Evolutionary conservation across 352 stramenopile species (phyloP).

Genomic region (Phytopythium chamaehyphon): DNA sequence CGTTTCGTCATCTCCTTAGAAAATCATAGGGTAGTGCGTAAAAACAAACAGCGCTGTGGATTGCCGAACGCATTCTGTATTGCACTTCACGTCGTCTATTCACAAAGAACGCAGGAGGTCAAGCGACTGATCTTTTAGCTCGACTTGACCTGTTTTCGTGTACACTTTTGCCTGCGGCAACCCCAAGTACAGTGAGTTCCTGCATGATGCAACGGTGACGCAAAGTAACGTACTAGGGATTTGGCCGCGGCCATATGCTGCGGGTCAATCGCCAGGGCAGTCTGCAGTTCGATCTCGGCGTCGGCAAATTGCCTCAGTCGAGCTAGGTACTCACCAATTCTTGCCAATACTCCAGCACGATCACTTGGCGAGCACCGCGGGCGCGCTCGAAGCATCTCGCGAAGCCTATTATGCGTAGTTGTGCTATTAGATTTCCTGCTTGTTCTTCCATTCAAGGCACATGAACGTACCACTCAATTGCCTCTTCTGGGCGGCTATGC

Average conservation of each 20-base stretch:
- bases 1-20: background rate
- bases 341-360: conserved; percentile 9
- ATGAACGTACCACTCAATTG: conserved; percentile 3
- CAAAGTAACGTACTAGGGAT: conserved; percentile 2
- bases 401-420: conserved; percentile 10
- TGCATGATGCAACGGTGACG: too few relatives aligned
- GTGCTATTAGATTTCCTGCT: too few relatives aligned
- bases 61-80: too few relatives aligned
- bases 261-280: conserved; percentile 12
- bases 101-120: background rate
- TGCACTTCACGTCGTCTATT: background rate
- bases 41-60: background rate
- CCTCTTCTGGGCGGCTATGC: background rate
- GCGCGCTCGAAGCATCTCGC: conserved; percentile 13
- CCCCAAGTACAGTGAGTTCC: too few relatives aligned
- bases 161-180: conserved; percentile 12
- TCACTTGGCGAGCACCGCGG: conserved; percentile 6
- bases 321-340: conserved; percentile 16
- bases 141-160: conserved; percentile 8
- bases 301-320: conserved; percentile 14
- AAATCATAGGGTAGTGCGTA: background rate
- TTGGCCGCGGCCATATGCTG: conserved; percentile 13
- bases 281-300: conserved; percentile 22
- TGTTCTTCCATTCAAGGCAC: too few relatives aligned
- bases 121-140: conserved; percentile 1